A percentile compares a stretch with the other conserved stretches of the same genome.
These are phyloP conservation scores for Skeletonema tropicum DNA, from an alignment of 108 stramenopile genomes.

Conservation along the genomic window DNA sequence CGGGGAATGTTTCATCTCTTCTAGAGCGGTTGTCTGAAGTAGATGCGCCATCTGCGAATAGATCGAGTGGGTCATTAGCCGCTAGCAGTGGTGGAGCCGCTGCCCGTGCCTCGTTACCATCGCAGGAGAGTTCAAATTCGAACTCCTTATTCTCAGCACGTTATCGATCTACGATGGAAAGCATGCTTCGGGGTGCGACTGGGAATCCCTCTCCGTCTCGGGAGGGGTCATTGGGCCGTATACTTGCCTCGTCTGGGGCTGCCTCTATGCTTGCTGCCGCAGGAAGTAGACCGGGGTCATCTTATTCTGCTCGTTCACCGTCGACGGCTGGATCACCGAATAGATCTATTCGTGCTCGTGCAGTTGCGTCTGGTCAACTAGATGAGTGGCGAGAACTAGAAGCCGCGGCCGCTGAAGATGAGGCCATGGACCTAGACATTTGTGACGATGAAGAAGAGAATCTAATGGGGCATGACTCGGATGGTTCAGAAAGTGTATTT, in stretches of 20 bases:
- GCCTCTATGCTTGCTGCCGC: background rate
- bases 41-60: background rate
- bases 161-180: slow-evolving; percentile 28
- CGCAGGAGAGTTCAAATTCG: slow-evolving; percentile 10
- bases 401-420: slow-evolving; percentile 34
- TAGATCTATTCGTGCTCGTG: slow-evolving; percentile 18
- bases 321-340: slow-evolving; percentile 12
- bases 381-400: slow-evolving; percentile 25
- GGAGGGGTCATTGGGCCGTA: slow-evolving; percentile 1
- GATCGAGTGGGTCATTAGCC: slow-evolving; percentile 5
- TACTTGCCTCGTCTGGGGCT: slow-evolving; percentile 10
- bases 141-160: slow-evolving; percentile 2
- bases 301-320: slow-evolving; percentile 2
- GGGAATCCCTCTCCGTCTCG: background rate
- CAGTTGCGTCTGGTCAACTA: slow-evolving; percentile 12
- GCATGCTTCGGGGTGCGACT: slow-evolving; percentile 15
- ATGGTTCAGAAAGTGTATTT: slow-evolving; percentile 24
- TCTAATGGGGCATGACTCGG: slow-evolving; percentile 35
- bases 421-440: slow-evolving; percentile 41
- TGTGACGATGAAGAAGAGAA: slow-evolving; percentile 53
- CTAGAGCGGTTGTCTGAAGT: slow-evolving; percentile 24
- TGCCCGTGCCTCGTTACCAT: background rate
- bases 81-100: background rate
- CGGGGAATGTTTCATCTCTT: slow-evolving; percentile 21
- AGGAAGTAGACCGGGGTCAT: background rate